Conservation (phyloP, 177 flowering plant species). For the Telopea speciosissima region DNA sequence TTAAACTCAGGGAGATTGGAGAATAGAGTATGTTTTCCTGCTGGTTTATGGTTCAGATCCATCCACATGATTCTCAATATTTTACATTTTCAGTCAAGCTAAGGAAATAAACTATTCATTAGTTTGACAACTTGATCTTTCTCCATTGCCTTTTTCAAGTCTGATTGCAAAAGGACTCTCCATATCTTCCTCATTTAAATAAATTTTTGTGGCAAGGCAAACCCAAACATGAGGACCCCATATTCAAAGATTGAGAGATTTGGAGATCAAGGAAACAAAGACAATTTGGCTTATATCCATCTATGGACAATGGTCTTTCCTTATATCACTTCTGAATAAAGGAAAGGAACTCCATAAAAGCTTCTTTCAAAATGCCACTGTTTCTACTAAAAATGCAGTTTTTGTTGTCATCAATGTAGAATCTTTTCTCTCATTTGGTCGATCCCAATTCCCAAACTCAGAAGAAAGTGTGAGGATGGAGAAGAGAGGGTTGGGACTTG, state of each 20-base stretch:
- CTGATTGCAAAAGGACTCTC: no score
- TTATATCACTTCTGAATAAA: not conserved
- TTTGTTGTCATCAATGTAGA: no score
- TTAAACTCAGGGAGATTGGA: slow-evolving; percentile 7
- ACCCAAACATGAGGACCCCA: no score
- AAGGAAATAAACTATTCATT: not conserved
- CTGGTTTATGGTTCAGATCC: no score
- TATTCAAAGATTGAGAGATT: not conserved
- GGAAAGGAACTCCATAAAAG: not conserved
- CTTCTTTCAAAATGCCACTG: not conserved
- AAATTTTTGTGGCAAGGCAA: no score
- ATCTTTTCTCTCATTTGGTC: not conserved
- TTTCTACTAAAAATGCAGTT: not conserved
- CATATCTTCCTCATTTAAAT: no score
- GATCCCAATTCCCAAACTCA: not conserved
- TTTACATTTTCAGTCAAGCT: not conserved
- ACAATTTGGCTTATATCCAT: not conserved
- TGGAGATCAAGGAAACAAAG: not conserved
- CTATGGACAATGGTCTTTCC: not conserved
- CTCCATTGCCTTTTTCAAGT: not conserved
- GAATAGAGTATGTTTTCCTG: not conserved
- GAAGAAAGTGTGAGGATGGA: not conserved
- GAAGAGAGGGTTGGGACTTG: not conserved
- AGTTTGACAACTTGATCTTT: not conserved
- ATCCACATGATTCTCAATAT: not conserved